Percentiles rank a stretch among this genome's conserved stretches.
Conservation (phyloP, 2,329 filamentous ascomycete species). For the Geosmithia flava region DNA sequence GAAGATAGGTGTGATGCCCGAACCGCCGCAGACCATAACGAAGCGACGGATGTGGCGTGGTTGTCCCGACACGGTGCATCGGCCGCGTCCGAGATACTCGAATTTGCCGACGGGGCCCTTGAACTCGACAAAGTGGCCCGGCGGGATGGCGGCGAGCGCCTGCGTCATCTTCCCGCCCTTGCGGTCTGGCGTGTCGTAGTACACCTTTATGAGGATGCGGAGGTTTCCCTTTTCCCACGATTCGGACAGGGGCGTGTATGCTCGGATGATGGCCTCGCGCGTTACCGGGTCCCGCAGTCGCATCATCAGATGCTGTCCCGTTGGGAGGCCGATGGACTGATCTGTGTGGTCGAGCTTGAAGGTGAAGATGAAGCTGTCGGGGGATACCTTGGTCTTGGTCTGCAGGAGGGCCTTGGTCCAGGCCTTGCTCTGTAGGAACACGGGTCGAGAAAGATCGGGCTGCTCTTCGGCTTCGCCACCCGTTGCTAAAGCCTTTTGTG, state of each 20-base stretch:
- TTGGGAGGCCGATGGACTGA: conserved; percentile 64
- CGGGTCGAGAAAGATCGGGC: conserved; percentile 30
- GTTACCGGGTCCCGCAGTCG: conserved; percentile 62
- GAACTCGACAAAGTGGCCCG: conserved; percentile 67
- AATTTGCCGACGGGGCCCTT: conserved; percentile 85
- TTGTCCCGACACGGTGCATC: conserved; percentile 46
- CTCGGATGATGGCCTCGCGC: conserved; percentile 63
- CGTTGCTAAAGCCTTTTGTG: conserved; percentile 35
- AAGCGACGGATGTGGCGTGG: conserved; percentile 51
- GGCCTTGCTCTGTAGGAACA: conserved; percentile 58
- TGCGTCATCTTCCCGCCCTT: conserved; percentile 72
- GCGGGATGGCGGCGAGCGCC: conserved; percentile 59
- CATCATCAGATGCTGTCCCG: conserved; percentile 81
- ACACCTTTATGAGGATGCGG: conserved; percentile 74
- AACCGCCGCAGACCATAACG: conserved; percentile 79
- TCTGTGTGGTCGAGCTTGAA: conserved; percentile 62
- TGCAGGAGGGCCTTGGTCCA: conserved; percentile 66
- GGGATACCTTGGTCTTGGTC: conserved; percentile 57
- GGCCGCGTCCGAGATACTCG: conserved; percentile 58
- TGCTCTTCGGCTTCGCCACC: conserved; percentile 18
- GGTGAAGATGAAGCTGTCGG: conserved; percentile 70
- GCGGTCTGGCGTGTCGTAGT: conserved; percentile 44
- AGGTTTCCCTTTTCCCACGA: conserved; percentile 46
- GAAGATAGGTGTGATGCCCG: conserved; percentile 86
- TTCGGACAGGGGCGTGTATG: conserved; percentile 76